Conservation (phyloP, 106 monocot species). For the Xerophyta viscosa region DNA sequence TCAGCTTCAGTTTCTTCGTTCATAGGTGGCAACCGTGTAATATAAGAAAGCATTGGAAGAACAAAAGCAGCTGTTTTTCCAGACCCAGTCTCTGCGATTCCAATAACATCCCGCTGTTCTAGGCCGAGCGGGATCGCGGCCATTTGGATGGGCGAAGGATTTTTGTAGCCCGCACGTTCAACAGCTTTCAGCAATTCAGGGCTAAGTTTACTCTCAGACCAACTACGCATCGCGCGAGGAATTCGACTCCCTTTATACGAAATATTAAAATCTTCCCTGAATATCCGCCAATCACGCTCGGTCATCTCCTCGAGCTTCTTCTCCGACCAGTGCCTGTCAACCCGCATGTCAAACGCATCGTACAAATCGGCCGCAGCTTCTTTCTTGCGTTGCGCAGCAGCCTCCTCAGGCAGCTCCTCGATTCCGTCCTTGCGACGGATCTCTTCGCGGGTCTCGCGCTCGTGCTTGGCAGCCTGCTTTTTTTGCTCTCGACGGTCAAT, state of each 20-base stretch:
- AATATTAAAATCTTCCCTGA: slow-evolving; percentile 93
- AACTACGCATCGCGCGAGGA: slow-evolving; percentile 83
- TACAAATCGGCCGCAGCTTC: slow-evolving; percentile 85
- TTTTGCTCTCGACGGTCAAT: slow-evolving; percentile 93
- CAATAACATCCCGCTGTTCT: slow-evolving; percentile 98
- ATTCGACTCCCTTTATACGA: slow-evolving; percentile 83
- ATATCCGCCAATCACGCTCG: slow-evolving; percentile 94
- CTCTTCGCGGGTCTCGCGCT: slow-evolving; percentile 83
- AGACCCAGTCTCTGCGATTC: slow-evolving; percentile 93
- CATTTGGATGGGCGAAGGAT: slow-evolving; percentile 95
- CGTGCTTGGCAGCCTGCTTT: slow-evolving; percentile 69
- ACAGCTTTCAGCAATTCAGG: slow-evolving; percentile 73
- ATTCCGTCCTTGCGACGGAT: slow-evolving; percentile 62
- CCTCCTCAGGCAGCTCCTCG: slow-evolving; percentile 74
- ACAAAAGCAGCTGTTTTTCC: slow-evolving; percentile 97
- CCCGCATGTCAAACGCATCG: slow-evolving; percentile 93
- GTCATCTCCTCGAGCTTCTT: slow-evolving; percentile 95
- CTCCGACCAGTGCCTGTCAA: slow-evolving; percentile 94
- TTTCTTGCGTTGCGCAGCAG: slow-evolving; percentile 38
- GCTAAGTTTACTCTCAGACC: slow-evolving; percentile 70
- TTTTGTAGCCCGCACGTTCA: slow-evolving; percentile 84
- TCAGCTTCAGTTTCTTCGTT: slow-evolving; percentile 88
- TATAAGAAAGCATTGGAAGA: slow-evolving; percentile 90
- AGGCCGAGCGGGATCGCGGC: slow-evolving; percentile 91
- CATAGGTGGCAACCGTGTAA: slow-evolving; percentile 76